Base-by-base conservation (phyloP, 23 red algal genomes). In the Gracilaria domingensis region DNA sequence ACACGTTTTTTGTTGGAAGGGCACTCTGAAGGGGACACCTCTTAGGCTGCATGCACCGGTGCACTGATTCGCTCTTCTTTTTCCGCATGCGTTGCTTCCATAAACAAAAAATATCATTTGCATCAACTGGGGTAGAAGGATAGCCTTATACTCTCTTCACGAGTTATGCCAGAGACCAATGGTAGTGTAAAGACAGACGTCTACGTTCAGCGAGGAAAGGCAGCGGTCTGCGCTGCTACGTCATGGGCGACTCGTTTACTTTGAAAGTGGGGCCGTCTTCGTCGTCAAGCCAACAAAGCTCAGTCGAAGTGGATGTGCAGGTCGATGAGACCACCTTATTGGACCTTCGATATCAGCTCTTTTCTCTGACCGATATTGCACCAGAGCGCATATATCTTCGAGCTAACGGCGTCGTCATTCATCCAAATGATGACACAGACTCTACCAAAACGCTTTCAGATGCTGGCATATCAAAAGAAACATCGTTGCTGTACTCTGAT, bases 351-450 rank as follows among this genome's bases (percentile, higher is more conserved):
- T 64, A 90, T 58, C 73, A 81, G 54, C 36, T 90, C 23, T 90
- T 90, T 75, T 90, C 87, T 64, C 58, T 90, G 18, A 90, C 87
- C 33, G 87, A 90, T 44, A 90, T 90, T 64, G 70, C 73, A 33
- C 87, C 87, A 17, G 71, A 90, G 42, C 38, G 49, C 17, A 50
- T 87, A 45, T 59, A 57, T 20, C 66, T 87, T 40, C 84, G 53
- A 49, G 48, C 69, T 36, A 75, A 75, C 20, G 44, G 44, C 44
- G 42, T 36, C 14, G 7, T 34, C 29, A 50, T 87, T 53, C 28
- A 51, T 21, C 84, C 84, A 38, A 57, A 76, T 36, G 84, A 87
- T 69, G 28, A 36, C 3, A 21, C 53, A 12, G 84, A 87, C 28
- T 17, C 45, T 16, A 17, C 21, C 1, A 40, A 66, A 12, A 75